Evolutionary conservation across 176 grass and related monocot species (phyloP), one percentile per base, ranked within the genome.

Genomic region (Dactylis glomerata): DNA sequence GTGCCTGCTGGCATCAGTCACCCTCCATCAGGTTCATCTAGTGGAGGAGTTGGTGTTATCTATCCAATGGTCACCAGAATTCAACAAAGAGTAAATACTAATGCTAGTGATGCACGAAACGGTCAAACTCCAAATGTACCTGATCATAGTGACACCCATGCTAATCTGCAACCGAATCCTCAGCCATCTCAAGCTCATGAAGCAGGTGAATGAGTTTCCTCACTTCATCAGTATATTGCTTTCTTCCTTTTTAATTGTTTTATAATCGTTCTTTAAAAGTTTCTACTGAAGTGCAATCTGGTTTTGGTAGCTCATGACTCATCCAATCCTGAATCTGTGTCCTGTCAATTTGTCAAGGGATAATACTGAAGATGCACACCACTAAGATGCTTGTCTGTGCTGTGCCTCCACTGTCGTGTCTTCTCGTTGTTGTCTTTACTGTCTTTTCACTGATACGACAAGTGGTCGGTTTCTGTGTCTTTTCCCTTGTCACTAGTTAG

Each of bases 41-140:
- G 87, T 84, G 84, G 90, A 73, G 86, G 82, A 77, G 68, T 86
- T 69, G 90, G 75, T 81, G 36, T 90, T 84, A 73, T 95, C 36
- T 88, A 90, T 82, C 90, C 93, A 79, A 1, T 92, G 11, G 36
- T 98, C 56, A 89, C 87, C 81, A 94, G 96, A 87, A 81, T 94
- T 89, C 93, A 90, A 59, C 82, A 83, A 52, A 86, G 88, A 65
- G 77, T 52, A 82, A 79, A 71, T 73, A 49, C 51, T 68, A 94
- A 91, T 87, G 82, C 67, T 90, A 84, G 50, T 42, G 80, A 88
- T 84, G 75, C 83, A 81, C 70, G 70, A 77, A 90, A 75, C 64
- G 84, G 70, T 69, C 78, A 77, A 73, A 75, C 78, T 77, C 79
- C 84, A 72, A 88, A 75, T 87, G 83, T 83, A 79, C 26, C 71